Evolutionary conservation across 169 alveolate genomes (phyloP).

Genomic region (Eimeria mitis): DNA sequence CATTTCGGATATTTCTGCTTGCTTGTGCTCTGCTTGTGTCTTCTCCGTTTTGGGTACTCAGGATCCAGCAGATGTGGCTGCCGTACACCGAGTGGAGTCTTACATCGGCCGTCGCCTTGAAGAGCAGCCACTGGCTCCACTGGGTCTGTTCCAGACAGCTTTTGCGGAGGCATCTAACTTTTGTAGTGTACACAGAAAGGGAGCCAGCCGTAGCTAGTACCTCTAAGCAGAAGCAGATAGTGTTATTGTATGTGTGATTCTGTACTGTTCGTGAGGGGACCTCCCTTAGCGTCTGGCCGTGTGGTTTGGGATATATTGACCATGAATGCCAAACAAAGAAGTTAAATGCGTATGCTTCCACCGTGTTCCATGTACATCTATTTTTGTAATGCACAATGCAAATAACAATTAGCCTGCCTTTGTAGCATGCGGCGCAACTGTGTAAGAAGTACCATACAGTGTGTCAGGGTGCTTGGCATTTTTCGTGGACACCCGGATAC

Average conservation of each 20-base stretch:
- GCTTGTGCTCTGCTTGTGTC: neutral
- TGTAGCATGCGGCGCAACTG: neutral
- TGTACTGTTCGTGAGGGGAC: neutral
- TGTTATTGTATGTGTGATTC: neutral
- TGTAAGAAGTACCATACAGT: neutral
- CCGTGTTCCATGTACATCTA: neutral
- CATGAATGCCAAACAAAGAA: neutral
- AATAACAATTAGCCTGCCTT: neutral
- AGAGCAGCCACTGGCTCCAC: slow-evolving; percentile 62
- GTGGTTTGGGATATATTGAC: neutral
- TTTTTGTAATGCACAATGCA: neutral
- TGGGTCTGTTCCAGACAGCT: slow-evolving; percentile 13
- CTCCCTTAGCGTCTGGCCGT: neutral
- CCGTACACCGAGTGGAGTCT: slow-evolving; percentile 60
- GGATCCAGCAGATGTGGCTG: slow-evolving; percentile 61
- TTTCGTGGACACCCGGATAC: neutral
- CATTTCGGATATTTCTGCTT: neutral
- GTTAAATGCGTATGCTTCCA: neutral
- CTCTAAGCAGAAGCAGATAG: neutral
- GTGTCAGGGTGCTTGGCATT: neutral
- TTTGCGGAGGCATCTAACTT: neutral
- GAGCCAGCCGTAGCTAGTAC: neutral
- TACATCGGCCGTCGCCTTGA: slow-evolving; percentile 52
- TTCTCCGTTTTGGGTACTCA: neutral
- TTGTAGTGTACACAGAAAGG: neutral